Conservation (phyloP, 208 protist genomes). For the Acanthamoeba royreba region DNA sequence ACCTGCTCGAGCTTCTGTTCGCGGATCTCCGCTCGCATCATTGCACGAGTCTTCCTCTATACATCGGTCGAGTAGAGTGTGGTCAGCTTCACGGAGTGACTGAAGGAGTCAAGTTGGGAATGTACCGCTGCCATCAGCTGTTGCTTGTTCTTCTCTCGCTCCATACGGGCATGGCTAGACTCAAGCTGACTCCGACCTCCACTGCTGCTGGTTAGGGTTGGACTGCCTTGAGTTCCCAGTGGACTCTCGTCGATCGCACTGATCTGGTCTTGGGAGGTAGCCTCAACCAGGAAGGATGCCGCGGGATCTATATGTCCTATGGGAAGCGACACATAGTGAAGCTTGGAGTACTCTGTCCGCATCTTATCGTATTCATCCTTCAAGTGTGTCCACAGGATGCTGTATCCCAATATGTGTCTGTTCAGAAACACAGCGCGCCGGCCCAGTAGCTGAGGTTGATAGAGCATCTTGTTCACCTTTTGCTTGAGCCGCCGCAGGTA, state of each 20-base stretch:
- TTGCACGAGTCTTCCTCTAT: background rate
- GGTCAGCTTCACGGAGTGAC: too few species aligned
- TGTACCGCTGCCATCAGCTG: too few species aligned
- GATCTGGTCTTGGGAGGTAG: too few species aligned
- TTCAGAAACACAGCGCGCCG: background rate
- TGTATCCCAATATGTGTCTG: background rate
- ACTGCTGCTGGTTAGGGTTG: too few species aligned
- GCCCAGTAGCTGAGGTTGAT: background rate
- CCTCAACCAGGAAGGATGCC: too few species aligned
- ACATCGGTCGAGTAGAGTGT: too few species aligned
- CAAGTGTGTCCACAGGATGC: background rate
- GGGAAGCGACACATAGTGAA: background rate
- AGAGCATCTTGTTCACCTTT: constrained; percentile 15
- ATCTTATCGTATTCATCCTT: background rate
- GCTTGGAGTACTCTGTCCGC: background rate
- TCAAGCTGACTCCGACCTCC: too few species aligned
- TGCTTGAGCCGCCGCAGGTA: background rate
- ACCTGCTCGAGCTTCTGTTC: constrained; percentile 9
- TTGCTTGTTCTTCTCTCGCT: too few species aligned
- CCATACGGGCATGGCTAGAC: too few species aligned
- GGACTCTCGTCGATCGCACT: too few species aligned
- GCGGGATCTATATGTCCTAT: background rate
- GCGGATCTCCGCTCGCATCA: background rate
- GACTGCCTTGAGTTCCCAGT: too few species aligned
- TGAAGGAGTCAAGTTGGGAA: too few species aligned